Conservation (phyloP, 192 early-diverging fungal species). For the Chytriomyces sp. region DNA sequence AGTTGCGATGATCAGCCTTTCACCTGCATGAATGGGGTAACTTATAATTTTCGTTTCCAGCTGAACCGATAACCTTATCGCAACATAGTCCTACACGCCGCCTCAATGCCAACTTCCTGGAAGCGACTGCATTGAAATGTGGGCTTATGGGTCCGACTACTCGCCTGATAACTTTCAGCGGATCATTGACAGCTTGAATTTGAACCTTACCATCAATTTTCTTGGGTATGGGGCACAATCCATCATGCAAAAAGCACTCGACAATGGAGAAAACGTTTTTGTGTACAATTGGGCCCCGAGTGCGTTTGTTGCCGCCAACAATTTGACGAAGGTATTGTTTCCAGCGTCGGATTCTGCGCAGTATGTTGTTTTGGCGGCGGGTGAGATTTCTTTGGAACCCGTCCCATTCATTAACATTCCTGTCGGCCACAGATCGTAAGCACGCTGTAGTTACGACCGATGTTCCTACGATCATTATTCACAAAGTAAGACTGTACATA, state of each 20-base stretch:
- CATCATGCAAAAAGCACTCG: constrained; percentile 8
- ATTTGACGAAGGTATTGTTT: constrained; percentile 17
- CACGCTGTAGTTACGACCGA: constrained; percentile 7
- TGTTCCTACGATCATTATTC: constrained; percentile 21
- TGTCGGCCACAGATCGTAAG: not conserved
- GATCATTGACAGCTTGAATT: constrained; percentile 13
- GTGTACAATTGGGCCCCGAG: constrained; percentile 32
- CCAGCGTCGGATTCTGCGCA: constrained; percentile 1
- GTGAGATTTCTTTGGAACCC: not conserved
- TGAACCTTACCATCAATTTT: constrained; percentile 15
- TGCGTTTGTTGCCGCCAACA: constrained; percentile 9
- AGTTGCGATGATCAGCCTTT: not conserved
- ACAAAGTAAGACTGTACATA: not conserved
- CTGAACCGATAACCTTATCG: not conserved
- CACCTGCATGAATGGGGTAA: constrained; percentile 12
- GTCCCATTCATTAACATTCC: not conserved
- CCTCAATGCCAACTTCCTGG: constrained; percentile 4
- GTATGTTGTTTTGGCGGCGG: not conserved
- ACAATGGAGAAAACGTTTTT: constrained; percentile 8
- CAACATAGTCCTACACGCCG: constrained; percentile 4
- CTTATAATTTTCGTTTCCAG: not conserved
- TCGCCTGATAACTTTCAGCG: constrained; percentile 10
- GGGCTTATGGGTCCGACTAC: constrained; percentile 4
- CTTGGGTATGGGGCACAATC: not conserved
- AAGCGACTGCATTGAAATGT: constrained; percentile 8